Evolutionary conservation across 2,329 filamentous ascomycete genomes (phyloP).

Genomic region (Phaeoacremonium minimum): DNA sequence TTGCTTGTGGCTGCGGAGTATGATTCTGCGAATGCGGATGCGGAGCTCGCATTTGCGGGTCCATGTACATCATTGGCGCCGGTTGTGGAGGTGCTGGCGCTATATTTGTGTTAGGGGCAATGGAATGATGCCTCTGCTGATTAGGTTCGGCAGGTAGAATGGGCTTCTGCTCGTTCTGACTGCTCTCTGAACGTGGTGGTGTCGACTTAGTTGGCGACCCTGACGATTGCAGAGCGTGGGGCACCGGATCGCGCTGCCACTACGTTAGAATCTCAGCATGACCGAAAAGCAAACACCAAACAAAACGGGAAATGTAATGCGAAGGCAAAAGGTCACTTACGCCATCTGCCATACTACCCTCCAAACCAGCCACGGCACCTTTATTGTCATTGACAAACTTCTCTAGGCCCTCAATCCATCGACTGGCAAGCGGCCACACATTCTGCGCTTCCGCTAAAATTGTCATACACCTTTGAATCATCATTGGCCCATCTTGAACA

Average conservation of each 20-base stretch:
- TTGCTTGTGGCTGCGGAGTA: conserved; percentile 11
- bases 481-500: conserved; percentile 33
- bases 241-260: conserved; percentile 21
- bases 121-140: no score
- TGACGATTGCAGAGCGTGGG: conserved; percentile 18
- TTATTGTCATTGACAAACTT: conserved; percentile 40
- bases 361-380: conserved; percentile 28
- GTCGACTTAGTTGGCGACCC: no score
- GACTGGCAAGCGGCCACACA: conserved; percentile 48
- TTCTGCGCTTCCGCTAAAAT: conserved; percentile 44
- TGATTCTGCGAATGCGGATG: conserved; percentile 15
- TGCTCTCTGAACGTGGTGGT: no score
- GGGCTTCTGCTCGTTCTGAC: no score
- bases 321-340: conserved; percentile 25
- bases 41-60: conserved; percentile 15
- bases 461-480: conserved; percentile 38
- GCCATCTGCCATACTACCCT: conserved; percentile 48
- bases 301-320: conserved; percentile 17
- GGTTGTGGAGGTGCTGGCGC: no score
- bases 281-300: conserved; percentile 3
- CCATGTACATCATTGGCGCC: conserved; percentile 14
- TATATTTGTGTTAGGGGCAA: no score
- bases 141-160: no score
- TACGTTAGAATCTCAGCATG: conserved; percentile 14
- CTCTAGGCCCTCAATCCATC: conserved; percentile 46